Percentiles rank a stretch among this genome's conserved stretches.
phyloP scores from a whole-genome alignment of 2,329 filamentous ascomycete species.

The Paecilomyces dactylethromorphus region DNA sequence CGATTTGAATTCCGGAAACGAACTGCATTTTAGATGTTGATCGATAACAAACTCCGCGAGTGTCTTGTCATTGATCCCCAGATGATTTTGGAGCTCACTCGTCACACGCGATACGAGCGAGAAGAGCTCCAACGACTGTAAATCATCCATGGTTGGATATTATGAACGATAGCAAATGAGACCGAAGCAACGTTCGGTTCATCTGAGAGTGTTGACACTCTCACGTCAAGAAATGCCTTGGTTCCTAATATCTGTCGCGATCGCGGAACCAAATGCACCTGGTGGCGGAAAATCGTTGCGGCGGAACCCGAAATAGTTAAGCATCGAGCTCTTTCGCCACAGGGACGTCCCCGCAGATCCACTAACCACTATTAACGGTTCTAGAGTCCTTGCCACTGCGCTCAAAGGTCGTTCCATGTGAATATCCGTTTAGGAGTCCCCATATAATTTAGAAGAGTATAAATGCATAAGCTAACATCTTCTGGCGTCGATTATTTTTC shows the following conservation, averaged over 20 bases:
- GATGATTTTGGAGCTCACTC: slow-evolving; percentile 87
- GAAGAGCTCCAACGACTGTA: slow-evolving; percentile 83
- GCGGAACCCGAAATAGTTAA: slow-evolving; percentile 10
- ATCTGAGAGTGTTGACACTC: slow-evolving; percentile 16
- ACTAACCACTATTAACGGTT: too few relatives aligned
- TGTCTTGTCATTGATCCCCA: slow-evolving; percentile 87
- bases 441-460: too few relatives aligned
- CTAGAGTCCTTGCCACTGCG: too few relatives aligned
- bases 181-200: background rate
- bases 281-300: slow-evolving; percentile 30
- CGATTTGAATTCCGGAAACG: slow-evolving; percentile 66
- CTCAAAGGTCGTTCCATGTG: too few relatives aligned
- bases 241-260: slow-evolving; percentile 5
- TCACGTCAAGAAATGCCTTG: slow-evolving; percentile 7
- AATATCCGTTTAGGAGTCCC: too few relatives aligned
- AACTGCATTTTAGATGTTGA: slow-evolving; percentile 70
- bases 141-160: slow-evolving; percentile 66
- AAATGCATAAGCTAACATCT: too few relatives aligned
- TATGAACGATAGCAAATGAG: background rate
- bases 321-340: background rate
- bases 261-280: slow-evolving; percentile 12
- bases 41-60: slow-evolving; percentile 95
- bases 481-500: too few relatives aligned
- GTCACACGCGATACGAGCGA: slow-evolving; percentile 93
- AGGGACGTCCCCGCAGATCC: background rate